Evolutionary conservation across 2,329 filamentous ascomycete genomes (phyloP).

Genomic region (Trichoderma koningiopsis): DNA sequence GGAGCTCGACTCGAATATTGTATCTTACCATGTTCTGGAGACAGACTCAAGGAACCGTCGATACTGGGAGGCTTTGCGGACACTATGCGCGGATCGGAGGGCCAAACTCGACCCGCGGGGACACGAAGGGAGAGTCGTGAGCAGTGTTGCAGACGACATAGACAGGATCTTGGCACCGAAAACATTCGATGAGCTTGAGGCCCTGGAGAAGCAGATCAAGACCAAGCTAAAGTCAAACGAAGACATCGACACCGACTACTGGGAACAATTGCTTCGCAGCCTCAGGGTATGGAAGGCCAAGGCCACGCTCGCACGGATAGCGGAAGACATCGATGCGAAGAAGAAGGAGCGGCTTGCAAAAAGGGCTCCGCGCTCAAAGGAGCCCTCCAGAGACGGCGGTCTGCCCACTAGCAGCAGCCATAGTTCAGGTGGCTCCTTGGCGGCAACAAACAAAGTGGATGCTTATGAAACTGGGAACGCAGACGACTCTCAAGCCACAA

Average conservation of each 20-base stretch:
- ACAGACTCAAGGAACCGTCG: constrained; percentile 74
- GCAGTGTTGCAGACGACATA: constrained; percentile 82
- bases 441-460: constrained; percentile 10
- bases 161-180: constrained; percentile 86
- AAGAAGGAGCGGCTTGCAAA: constrained; percentile 67
- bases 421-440: constrained; percentile 10
- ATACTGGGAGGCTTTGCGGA: constrained; percentile 90
- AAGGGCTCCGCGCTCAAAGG: constrained; percentile 68
- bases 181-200: constrained; percentile 80
- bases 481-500: constrained; percentile 84
- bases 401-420: constrained; percentile 5
- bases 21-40: constrained; percentile 79
- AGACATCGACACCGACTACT: constrained; percentile 94
- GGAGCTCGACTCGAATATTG: constrained; percentile 81
- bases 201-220: constrained; percentile 83
- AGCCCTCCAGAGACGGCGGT: constrained; percentile 15
- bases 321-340: constrained; percentile 71
- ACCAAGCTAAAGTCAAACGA: constrained; percentile 85
- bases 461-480: constrained; percentile 51
- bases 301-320: constrained; percentile 78
- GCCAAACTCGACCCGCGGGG: constrained; percentile 63
- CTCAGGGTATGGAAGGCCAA: constrained; percentile 90
- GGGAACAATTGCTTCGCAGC: constrained; percentile 87
- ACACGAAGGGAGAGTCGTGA: constrained; percentile 73
- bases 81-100: constrained; percentile 76